phyloP scores from a whole-genome alignment of 345 rosid species.

The Salix suchowensis region DNA sequence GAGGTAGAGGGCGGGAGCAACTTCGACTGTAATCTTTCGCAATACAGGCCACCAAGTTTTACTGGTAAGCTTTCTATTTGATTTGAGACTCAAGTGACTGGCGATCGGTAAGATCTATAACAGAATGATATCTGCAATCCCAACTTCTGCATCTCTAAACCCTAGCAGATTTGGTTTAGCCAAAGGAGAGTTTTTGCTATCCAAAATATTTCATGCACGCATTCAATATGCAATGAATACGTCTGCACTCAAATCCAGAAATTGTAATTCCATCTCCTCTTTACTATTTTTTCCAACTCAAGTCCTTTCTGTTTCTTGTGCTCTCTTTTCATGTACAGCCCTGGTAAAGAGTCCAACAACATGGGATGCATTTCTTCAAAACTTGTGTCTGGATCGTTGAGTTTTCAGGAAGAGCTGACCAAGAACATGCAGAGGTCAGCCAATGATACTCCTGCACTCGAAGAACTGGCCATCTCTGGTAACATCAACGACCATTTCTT shows the following conservation, averaged over 20 bases:
- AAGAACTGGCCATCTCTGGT: background rate
- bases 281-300: background rate
- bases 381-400: slow-evolving; percentile 25
- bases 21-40: no score
- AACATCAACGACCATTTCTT: slow-evolving; percentile 17
- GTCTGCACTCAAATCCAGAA: background rate
- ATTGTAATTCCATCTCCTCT: background rate
- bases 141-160: background rate
- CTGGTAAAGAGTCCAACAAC: background rate
- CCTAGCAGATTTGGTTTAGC: background rate
- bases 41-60: no score
- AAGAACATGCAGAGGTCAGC: slow-evolving; percentile 16
- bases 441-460: background rate
- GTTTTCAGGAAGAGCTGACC: slow-evolving; percentile 25
- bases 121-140: background rate
- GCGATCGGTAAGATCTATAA: background rate
- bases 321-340: background rate
- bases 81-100: background rate
- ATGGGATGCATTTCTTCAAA: slow-evolving; percentile 51
- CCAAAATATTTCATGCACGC: background rate
- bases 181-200: background rate
- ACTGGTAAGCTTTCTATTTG: background rate
- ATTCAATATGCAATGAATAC: no score
- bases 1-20: no score
- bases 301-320: background rate